Conservation (phyloP, 768 basidiomycete genomes). For the Amylocystis lapponica region DNA sequence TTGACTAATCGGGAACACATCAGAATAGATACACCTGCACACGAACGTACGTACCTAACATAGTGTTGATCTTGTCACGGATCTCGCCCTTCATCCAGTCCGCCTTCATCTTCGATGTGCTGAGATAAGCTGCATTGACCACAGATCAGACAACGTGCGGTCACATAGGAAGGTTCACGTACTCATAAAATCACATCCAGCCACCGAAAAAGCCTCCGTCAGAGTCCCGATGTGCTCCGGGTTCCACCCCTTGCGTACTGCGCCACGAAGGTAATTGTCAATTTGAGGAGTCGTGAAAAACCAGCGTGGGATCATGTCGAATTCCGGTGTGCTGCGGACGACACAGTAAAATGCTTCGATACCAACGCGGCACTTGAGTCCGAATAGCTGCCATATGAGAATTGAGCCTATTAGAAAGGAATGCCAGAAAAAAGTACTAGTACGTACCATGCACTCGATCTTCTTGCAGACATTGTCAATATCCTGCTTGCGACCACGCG, state of each 20-base stretch:
- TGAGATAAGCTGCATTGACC: too few relatives aligned
- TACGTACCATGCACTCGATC: neutral
- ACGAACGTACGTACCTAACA: neutral
- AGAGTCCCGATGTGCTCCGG: neutral
- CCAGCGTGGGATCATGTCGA: neutral
- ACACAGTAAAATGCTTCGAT: constrained; percentile 1
- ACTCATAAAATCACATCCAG: constrained; percentile 2
- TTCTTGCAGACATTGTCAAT: neutral
- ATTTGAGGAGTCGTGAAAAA: neutral
- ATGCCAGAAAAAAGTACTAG: neutral
- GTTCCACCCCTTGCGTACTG: neutral
- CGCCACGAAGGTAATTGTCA: neutral
- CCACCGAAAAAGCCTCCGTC: constrained; percentile 2
- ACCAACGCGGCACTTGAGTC: neutral
- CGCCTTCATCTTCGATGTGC: neutral
- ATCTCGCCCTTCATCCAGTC: neutral
- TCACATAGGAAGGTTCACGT: neutral
- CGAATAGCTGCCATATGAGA: neutral
- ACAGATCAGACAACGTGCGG: neutral
- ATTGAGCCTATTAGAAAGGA: neutral
- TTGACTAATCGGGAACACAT: neutral
- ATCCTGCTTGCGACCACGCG: neutral
- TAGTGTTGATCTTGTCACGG: neutral
- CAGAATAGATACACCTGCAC: neutral
- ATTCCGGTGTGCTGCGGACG: constrained; percentile 1